A percentile compares a stretch with the other conserved stretches of the same genome.
phyloP scores from a whole-genome alignment of 257 asterid species.

The Nicotiana tomentosiformis region DNA sequence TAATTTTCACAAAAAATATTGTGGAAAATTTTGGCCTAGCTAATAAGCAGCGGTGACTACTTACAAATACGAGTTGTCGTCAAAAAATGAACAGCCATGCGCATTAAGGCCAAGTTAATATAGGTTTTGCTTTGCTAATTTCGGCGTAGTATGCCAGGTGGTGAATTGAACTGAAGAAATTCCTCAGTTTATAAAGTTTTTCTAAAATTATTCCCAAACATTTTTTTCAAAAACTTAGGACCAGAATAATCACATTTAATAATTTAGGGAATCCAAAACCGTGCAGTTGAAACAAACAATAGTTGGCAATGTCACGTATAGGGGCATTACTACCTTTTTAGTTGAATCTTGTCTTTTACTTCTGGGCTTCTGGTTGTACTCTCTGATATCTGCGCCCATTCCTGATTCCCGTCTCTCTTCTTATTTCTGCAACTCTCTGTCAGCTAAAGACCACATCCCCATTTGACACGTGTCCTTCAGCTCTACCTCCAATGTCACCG shows the following conservation, averaged over 20 bases:
- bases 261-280: neutral
- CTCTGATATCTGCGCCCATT: constrained; percentile 2
- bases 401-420: neutral
- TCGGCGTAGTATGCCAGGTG: too few species aligned
- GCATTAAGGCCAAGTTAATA: too few species aligned
- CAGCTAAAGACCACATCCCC: neutral
- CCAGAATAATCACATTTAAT: neutral
- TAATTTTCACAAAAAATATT: too few species aligned
- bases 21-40: too few species aligned
- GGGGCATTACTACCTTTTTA: constrained; percentile 1
- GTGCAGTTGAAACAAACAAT: neutral
- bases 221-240: neutral
- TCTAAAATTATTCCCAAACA: neutral
- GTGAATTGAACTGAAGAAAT: too few species aligned
- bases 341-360: constrained; percentile 9
- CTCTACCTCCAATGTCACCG: neutral
- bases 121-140: too few species aligned
- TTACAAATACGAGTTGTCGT: too few species aligned
- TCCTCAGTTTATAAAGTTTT: neutral
- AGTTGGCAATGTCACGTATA: neutral
- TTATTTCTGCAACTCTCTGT: constrained; percentile 6
- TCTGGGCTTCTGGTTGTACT: neutral
- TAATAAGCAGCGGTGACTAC: too few species aligned
- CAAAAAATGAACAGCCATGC: too few species aligned
- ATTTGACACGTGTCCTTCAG: neutral